These are phyloP conservation scores for Sphenostylis stenocarpa DNA, from an alignment of 306 rosid genomes.

Conservation along the genomic window DNA sequence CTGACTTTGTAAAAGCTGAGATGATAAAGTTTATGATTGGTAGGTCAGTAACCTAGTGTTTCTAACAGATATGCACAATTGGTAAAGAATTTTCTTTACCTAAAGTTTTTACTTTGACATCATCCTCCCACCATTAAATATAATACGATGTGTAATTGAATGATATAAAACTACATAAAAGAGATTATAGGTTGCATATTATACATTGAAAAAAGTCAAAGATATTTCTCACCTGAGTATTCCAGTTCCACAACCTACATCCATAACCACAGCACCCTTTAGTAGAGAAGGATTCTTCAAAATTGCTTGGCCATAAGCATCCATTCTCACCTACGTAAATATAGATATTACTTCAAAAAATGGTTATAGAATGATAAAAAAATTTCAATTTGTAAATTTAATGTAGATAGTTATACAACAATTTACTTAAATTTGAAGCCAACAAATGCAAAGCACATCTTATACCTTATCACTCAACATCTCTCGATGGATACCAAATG, in stretches of 20 bases:
- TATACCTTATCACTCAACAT: constrained; percentile 93
- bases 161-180: not conserved
- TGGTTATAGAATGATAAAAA: constrained; percentile 1
- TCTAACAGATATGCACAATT: not conserved
- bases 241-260: constrained; percentile 96
- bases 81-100: not conserved
- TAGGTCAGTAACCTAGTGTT: not conserved
- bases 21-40: not conserved
- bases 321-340: constrained; percentile 75
- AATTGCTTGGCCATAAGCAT: constrained; percentile 84
- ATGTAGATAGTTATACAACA: constrained; percentile 21
- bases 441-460: constrained; percentile 12
- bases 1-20: not conserved
- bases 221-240: constrained; percentile 73
- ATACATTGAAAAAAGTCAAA: constrained; percentile 12
- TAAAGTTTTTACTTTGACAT: not conserved
- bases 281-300: constrained; percentile 79
- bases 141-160: not conserved
- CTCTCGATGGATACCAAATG: constrained; percentile 93
- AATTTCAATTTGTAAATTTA: not conserved
- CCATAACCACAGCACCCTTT: constrained; percentile 75
- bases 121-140: constrained; percentile 3
- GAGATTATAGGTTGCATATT: not conserved
- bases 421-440: constrained; percentile 16
- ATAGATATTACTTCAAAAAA: constrained; percentile 11